phyloP scores from a whole-genome alignment of 305 asterid species.

The Solanum hybrid region DNA sequence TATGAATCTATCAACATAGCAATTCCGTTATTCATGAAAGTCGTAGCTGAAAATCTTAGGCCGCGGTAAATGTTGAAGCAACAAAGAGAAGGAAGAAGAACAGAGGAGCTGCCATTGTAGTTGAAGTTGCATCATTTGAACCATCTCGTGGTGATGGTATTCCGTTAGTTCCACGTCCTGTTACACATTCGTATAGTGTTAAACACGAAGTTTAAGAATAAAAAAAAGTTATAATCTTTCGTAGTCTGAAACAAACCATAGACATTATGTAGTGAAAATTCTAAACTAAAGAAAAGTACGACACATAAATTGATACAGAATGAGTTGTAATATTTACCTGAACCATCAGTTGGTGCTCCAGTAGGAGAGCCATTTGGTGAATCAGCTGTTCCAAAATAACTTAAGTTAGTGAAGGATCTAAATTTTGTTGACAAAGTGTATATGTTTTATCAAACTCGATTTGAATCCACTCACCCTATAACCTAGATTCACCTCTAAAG shows the following conservation, averaged over 20 bases:
- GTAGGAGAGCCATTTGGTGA: constrained; percentile 55
- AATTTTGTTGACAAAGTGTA: background rate
- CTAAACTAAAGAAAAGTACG: background rate
- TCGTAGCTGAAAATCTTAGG: background rate
- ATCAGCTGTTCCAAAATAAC: constrained; percentile 27
- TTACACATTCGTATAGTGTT: background rate
- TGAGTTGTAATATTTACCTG: constrained; percentile 22
- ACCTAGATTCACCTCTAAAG: background rate
- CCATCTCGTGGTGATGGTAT: constrained; percentile 45
- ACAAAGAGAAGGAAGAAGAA: constrained; percentile 30
- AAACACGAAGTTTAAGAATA: background rate
- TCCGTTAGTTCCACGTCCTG: constrained; percentile 37
- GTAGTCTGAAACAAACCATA: background rate
- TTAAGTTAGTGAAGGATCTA: background rate
- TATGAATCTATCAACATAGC: background rate
- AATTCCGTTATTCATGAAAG: background rate
- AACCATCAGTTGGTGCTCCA: constrained; percentile 24
- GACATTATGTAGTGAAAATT: background rate
- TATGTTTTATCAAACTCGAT: background rate
- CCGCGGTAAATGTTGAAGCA: constrained; percentile 26
- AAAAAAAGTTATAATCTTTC: background rate
- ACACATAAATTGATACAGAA: background rate
- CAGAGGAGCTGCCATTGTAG: constrained; percentile 30
- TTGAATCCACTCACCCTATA: background rate
- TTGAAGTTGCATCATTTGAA: constrained; percentile 43